A percentile compares a stretch with the other conserved stretches of the same genome.
phyloP scores from a whole-genome alignment of 2,329 filamentous ascomycete genomes.

The Beauveria varroae region DNA sequence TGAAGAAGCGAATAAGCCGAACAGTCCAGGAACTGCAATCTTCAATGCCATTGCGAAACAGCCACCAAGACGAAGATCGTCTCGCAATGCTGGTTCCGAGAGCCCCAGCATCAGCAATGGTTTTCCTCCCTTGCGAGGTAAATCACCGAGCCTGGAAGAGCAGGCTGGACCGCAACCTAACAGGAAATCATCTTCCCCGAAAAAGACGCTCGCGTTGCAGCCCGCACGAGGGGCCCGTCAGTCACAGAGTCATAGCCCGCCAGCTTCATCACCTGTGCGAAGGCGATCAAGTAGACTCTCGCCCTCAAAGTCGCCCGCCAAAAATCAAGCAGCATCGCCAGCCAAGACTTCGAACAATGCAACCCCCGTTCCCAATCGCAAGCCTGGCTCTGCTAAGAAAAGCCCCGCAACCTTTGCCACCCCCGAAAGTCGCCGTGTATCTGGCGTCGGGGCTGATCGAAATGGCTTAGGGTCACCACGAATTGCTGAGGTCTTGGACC shows the following conservation, averaged over 20 bases:
- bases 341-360: not conserved
- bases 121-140: constrained; percentile 44
- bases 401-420: constrained; percentile 10
- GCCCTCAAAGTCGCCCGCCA: not conserved
- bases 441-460: constrained; percentile 62
- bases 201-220: constrained; percentile 31
- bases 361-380: not conserved
- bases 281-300: constrained; percentile 7
- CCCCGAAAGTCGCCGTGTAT: constrained; percentile 43
- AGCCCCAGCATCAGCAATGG: constrained; percentile 40
- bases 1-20: constrained; percentile 45
- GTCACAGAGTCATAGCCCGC: constrained; percentile 1
- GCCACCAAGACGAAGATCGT: constrained; percentile 24
- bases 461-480: constrained; percentile 68
- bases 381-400: not conserved
- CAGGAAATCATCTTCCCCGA: constrained; percentile 18
- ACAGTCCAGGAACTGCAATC: constrained; percentile 33
- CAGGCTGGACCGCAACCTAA: constrained; percentile 11
- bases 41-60: constrained; percentile 19
- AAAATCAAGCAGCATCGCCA: not conserved
- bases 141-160: constrained; percentile 13
- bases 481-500: constrained; percentile 63
- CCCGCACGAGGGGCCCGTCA: not conserved
- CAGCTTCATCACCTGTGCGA: not conserved
- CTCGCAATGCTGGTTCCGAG: constrained; percentile 1